A percentile compares a stretch with the other conserved stretches of the same genome.
phyloP scores from a whole-genome alignment of 805 yeast species.

The Candida pseudoglaebosa region DNA sequence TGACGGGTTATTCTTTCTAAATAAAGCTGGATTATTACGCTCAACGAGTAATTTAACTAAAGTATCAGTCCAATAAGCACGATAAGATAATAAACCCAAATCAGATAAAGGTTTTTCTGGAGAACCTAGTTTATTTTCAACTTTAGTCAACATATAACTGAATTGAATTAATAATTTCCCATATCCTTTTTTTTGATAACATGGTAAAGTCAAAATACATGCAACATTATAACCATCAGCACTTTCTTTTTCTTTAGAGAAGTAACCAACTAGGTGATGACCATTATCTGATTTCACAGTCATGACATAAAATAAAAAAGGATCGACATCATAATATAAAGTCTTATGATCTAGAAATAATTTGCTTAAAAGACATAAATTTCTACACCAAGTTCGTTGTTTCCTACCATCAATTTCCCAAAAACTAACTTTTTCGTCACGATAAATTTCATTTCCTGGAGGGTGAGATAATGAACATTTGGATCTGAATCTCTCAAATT shows the following conservation, averaged over 20 bases:
- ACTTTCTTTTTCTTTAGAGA: slow-evolving; percentile 94
- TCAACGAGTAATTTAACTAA: slow-evolving; percentile 71
- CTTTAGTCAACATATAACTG: slow-evolving; percentile 84
- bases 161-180: slow-evolving; percentile 91
- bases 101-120: slow-evolving; percentile 98
- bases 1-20: slow-evolving; percentile 33
- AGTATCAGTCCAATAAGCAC: slow-evolving; percentile 96
- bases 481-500: slow-evolving; percentile 85
- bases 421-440: slow-evolving; percentile 89
- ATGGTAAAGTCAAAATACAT: slow-evolving; percentile 93
- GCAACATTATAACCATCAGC: slow-evolving; percentile 96
- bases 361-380: slow-evolving; percentile 84
- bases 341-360: slow-evolving; percentile 94
- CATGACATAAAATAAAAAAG: slow-evolving; percentile 95
- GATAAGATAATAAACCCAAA: slow-evolving; percentile 85
- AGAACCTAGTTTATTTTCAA: slow-evolving; percentile 88
- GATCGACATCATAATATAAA: slow-evolving; percentile 95
- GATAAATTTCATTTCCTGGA: slow-evolving; percentile 95
- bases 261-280: slow-evolving; percentile 94
- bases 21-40: slow-evolving; percentile 36
- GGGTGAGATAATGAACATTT: slow-evolving; percentile 92
- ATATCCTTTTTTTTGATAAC: slow-evolving; percentile 92
- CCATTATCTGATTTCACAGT: slow-evolving; percentile 85
- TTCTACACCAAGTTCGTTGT: slow-evolving; percentile 97
- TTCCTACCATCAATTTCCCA: slow-evolving; percentile 97